phyloP scores from a whole-genome alignment of 371 early-diverging fungal genomes.

The Apophysomyces elegans region DNA sequence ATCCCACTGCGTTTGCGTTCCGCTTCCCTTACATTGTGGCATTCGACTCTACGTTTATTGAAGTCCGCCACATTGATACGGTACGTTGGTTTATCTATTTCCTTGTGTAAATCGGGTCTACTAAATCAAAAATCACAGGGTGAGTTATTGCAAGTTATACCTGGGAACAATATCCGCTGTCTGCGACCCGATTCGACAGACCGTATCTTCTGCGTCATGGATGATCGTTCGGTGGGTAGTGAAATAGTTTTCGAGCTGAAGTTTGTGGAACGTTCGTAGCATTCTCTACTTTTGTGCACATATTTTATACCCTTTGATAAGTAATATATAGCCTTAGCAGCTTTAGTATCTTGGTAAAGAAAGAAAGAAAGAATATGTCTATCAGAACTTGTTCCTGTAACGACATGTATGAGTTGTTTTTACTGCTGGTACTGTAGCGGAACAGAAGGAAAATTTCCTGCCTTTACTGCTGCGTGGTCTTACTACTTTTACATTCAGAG shows the following conservation, averaged over 20 bases:
- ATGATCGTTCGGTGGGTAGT: slow-evolving; percentile 39
- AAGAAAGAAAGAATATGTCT: too few relatives aligned
- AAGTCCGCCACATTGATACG: slow-evolving; percentile 30
- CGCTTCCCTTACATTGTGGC: slow-evolving; percentile 42
- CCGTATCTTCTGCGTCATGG: slow-evolving; percentile 60
- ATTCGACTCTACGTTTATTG: slow-evolving; percentile 40
- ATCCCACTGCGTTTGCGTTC: slow-evolving; percentile 38
- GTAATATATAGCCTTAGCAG: neutral
- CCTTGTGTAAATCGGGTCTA: neutral
- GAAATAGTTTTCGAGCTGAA: slow-evolving; percentile 47
- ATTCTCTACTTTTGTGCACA: neutral
- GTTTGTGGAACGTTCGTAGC: slow-evolving; percentile 17
- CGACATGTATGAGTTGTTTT: too few relatives aligned
- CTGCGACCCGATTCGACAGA: slow-evolving; percentile 58
- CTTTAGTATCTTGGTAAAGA: too few relatives aligned
- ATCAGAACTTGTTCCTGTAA: too few relatives aligned
- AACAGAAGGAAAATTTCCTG: too few relatives aligned
- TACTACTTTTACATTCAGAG: too few relatives aligned
- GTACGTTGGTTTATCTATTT: slow-evolving; percentile 5
- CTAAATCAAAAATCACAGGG: slow-evolving; percentile 35
- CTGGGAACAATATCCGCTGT: slow-evolving; percentile 64
- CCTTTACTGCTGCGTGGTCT: too few relatives aligned
- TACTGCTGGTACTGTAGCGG: too few relatives aligned
- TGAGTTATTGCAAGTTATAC: slow-evolving; percentile 66
- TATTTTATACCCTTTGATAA: slow-evolving; percentile 12